These are phyloP conservation scores for Sclerotinia glacialis DNA, from an alignment of 2,329 filamentous ascomycete species.

Conservation along the genomic window DNA sequence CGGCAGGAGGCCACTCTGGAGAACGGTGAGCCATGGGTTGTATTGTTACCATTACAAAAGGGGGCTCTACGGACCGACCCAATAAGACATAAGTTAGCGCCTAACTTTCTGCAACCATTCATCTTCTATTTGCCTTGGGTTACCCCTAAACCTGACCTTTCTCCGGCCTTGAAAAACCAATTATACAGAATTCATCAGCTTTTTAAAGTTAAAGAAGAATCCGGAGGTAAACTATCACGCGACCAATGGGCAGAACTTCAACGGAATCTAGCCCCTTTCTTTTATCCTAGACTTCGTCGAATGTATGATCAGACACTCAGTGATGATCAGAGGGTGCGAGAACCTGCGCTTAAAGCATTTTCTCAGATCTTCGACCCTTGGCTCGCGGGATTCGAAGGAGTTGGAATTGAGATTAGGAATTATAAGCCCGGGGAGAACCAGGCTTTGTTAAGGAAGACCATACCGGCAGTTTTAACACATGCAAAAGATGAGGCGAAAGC, in stretches of 20 bases:
- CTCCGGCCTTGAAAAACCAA: background rate
- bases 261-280: conserved; percentile 7
- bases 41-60: conserved; percentile 6
- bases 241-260: background rate
- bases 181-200: conserved; percentile 9
- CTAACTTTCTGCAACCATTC: conserved; percentile 1
- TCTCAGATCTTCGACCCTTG: conserved; percentile 8
- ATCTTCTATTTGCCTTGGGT: conserved; percentile 12
- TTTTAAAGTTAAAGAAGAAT: background rate
- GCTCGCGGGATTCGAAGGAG: conserved; percentile 12
- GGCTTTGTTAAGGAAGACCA: background rate
- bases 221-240: background rate
- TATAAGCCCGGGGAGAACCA: background rate
- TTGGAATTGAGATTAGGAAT: conserved; percentile 17
- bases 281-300: conserved; percentile 13
- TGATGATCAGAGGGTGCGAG: background rate
- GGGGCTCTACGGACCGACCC: conserved; percentile 11
- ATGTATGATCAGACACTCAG: conserved; percentile 16
- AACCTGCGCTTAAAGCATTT: background rate
- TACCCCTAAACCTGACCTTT: conserved; percentile 10
- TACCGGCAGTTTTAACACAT: conserved; percentile 3
- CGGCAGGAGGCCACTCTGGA: background rate
- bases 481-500: background rate
- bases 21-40: conserved; percentile 2
- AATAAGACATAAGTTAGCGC: conserved; percentile 5